Evolutionary conservation across 2,329 filamentous ascomycete species (phyloP), one percentile per base, ranked within the genome.

Genomic region (Aureobasidium sp.): DNA sequence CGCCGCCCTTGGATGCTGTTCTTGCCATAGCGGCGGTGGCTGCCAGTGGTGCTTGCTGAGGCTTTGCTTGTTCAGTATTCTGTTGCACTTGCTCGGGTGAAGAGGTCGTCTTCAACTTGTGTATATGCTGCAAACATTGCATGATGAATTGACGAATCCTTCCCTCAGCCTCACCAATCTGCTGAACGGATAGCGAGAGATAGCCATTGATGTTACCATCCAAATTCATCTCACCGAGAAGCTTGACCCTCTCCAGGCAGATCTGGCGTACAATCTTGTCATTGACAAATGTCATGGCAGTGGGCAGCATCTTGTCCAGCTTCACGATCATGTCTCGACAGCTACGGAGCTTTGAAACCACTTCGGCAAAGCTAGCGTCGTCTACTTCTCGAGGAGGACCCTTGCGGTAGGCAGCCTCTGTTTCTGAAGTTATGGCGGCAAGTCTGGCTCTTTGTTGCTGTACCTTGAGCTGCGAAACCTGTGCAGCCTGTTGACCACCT

Each of bases 151-250:
- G 57, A 24, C 63, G 60, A 24, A 72, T 61, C 6, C 63, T 37
- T 3, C 52, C 50, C 59, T 70, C 66, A 42, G 69, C 65, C 19
- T 69, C 64, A 19, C 62, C 59, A 45, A 72, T 48, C 37, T 71
- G 65, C 39, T 67, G 57, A 33, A 65, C 57, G 15, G 63, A 63
- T 3, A 74, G 60, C 11, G 68, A 68, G 53, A 72, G 64, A 44
- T 68, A 69, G 3, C 66, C 67, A 37, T 68, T 70, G 57, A 72
- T 54, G 5, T 64, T 68, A 14, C 67, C 68, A 40, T 66, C 63
- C 14, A 64, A 53, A 24, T 68, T 65, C 42, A 66, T 71, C 63
- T 72, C 69, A 17, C 63, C 60, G 14, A 68, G 63, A 27, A 69
- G 45, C 40, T 66, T 68, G 11, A 67, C 66, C 56, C 66, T 67